phyloP scores from a whole-genome alignment of 805 yeast species.

The Candida pseudofarinosa region DNA sequence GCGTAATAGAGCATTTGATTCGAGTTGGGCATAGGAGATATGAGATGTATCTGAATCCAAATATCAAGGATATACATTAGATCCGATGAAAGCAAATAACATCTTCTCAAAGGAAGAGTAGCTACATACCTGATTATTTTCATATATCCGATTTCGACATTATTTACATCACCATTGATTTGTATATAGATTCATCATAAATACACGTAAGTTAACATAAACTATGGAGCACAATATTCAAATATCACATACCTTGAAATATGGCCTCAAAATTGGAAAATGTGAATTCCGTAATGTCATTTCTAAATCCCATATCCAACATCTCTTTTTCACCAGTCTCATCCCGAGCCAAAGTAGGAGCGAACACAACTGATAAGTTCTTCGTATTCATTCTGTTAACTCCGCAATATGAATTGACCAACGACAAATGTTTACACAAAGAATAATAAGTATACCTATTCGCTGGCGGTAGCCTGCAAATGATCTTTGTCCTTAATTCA shows the following conservation, averaged over 20 bases:
- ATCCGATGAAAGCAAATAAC: too few relatives aligned
- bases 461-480: slow-evolving; percentile 59
- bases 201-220: not conserved
- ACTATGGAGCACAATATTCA: too few relatives aligned
- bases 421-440: slow-evolving; percentile 61
- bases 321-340: slow-evolving; percentile 76
- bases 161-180: not conserved
- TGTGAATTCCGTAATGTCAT: slow-evolving; percentile 72
- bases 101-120: too few relatives aligned
- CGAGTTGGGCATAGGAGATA: slow-evolving; percentile 69
- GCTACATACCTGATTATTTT: too few relatives aligned
- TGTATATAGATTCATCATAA: not conserved
- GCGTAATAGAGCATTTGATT: slow-evolving; percentile 79
- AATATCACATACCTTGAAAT: slow-evolving; percentile 18
- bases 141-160: too few relatives aligned
- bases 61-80: slow-evolving; percentile 60
- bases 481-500: slow-evolving; percentile 40
- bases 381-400: slow-evolving; percentile 77
- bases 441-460: slow-evolving; percentile 55
- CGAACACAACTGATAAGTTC: slow-evolving; percentile 88
- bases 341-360: slow-evolving; percentile 87
- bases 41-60: slow-evolving; percentile 69
- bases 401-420: slow-evolving; percentile 49
- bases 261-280: slow-evolving; percentile 44
- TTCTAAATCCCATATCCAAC: slow-evolving; percentile 76